phyloP scores from a whole-genome alignment of 2,329 filamentous ascomycete genomes.

The Aspergillus udagawae region DNA sequence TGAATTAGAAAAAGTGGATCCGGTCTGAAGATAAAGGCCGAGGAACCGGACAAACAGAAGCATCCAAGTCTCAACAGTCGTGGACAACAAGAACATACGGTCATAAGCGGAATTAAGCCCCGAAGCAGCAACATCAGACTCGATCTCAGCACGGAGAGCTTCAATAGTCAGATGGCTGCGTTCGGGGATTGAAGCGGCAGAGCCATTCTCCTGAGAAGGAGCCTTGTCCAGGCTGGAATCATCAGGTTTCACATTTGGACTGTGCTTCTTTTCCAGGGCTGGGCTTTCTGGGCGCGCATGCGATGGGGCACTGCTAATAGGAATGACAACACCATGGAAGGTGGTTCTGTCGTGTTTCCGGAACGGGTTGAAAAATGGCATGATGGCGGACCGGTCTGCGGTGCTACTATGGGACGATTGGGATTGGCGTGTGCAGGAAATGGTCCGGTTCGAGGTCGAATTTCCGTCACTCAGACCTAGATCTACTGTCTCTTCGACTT shows the following conservation, averaged over 20 bases:
- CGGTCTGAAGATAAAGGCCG: neutral
- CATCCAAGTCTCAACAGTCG: neutral
- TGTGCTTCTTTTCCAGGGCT: constrained; percentile 24
- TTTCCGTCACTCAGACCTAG: neutral
- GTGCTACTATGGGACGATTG: constrained; percentile 16
- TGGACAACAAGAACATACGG: constrained; percentile 52
- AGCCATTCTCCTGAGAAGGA: constrained; percentile 38
- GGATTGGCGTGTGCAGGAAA: constrained; percentile 4
- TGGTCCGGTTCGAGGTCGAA: neutral
- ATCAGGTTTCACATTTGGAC: constrained; percentile 34
- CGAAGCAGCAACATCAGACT: constrained; percentile 53
- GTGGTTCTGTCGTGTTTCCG: constrained; percentile 48
- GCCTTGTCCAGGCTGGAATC: constrained; percentile 29
- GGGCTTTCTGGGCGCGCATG: constrained; percentile 18
- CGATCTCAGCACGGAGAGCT: constrained; percentile 63
- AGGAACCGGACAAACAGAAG: constrained; percentile 9
- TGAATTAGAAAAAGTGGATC: neutral
- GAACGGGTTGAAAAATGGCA: constrained; percentile 46
- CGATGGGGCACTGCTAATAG: constrained; percentile 44
- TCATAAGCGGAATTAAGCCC: constrained; percentile 69
- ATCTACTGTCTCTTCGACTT: constrained; percentile 6
- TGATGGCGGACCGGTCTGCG: constrained; percentile 10
- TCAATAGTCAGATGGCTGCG: constrained; percentile 60
- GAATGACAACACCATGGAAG: constrained; percentile 49
- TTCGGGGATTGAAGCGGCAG: constrained; percentile 26